Conservation (phyloP, 2,329 filamentous ascomycete genomes). For the Sclerotinia spermophila region DNA sequence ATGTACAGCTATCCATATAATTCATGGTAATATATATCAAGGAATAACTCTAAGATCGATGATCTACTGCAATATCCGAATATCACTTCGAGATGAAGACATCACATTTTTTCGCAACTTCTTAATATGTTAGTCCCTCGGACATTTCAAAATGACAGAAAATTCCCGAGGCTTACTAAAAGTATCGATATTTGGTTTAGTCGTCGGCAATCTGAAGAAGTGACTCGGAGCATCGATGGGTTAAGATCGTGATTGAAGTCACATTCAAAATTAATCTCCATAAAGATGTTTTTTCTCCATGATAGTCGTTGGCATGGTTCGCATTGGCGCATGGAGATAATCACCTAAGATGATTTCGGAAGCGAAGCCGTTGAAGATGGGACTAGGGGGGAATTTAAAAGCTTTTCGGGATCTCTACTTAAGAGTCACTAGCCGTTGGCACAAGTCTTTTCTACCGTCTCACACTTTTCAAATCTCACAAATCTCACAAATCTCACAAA, state of each 20-base stretch:
- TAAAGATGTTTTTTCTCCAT: not conserved
- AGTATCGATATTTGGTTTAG: not conserved
- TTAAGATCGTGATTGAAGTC: not conserved
- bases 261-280: not conserved
- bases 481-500: not conserved
- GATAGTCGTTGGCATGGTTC: not conserved
- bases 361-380: conserved; percentile 11
- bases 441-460: not conserved
- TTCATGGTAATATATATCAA: not conserved
- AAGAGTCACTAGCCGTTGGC: conserved; percentile 7
- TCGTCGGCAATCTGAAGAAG: conserved; percentile 1
- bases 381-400: not conserved
- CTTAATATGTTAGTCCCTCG: not conserved
- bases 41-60: not conserved
- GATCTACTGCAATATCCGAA: not conserved
- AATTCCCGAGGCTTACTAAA: not conserved
- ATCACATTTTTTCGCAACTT: not conserved
- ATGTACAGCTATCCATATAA: not conserved
- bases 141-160: not conserved
- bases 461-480: not conserved
- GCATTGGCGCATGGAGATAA: not conserved
- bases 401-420: conserved; percentile 5
- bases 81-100: not conserved
- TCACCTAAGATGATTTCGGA: conserved; percentile 9
- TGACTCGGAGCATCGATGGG: not conserved